Evolutionary conservation across 2,329 filamentous ascomycete genomes (phyloP), one percentile per base, ranked within the genome.

Genomic region (Aschersonia sp.): DNA sequence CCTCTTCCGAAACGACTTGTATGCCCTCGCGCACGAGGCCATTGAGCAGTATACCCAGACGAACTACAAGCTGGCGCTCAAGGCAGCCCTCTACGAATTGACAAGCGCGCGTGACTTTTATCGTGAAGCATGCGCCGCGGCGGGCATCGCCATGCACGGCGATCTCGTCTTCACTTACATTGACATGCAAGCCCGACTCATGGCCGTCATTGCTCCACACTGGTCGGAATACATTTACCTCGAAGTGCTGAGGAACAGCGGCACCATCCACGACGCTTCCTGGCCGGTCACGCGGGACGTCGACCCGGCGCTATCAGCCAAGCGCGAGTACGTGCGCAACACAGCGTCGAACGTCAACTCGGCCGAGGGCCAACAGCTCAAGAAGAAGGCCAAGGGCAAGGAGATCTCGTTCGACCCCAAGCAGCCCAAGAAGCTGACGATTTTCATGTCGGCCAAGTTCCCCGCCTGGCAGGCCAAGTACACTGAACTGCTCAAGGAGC

Each of bases 141-240:
- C 85, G 5, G 84, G 84, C 45, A 78, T 92, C 53, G 82, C 85
- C 57, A 90, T 97, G 83, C 89, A 97, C 69, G 78, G 79, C 56
- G 85, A 88, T 54, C 71, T 94, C 9, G 75, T 90, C 33, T 68
- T 78, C 56, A 78, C 82, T 55, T 98, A 92, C 66, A 80, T 95
- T 55, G 84, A 94, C 67, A 74, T 94, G 22, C 90, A 96, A 65
- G 81, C 85, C 43, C 74, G 94, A 46, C 73, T 96, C 59, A 70
- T 97, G 55, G 76, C 83, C 4, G 85, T 88, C 46, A 81, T 97
- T 52, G 83, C 90, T 2, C 90, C 92, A 50, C 92, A 98, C 67
- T 97, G 88, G 83, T 75, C 87, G 44, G 92, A 98, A 62, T 85
- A 94, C 66, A 80, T 98, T 61, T 97, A 88, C 87, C 78, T 85